Evolutionary conservation across 192 early-diverging fungal species (phyloP), one percentile per base, ranked within the genome.

Genomic region (Backusella mclennaniae): DNA sequence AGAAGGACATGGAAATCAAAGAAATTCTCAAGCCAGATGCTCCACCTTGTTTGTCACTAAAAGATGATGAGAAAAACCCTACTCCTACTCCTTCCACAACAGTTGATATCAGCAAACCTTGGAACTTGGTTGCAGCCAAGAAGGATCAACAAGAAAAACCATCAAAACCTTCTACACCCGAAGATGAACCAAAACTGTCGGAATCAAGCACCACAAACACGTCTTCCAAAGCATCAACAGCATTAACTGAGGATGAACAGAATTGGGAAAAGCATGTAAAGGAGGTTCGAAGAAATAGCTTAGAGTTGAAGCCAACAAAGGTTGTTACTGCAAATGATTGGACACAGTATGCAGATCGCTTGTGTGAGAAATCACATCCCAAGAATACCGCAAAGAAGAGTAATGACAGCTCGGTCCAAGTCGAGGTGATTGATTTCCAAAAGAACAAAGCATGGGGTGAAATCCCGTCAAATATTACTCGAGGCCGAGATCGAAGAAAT

Each of bases 361-460:
- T 67, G 42, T 41, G 52, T 15, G 49, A 29, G 14, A 26, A 8
- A 17, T 7, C 69, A 29, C 3, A 0, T 7, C 14, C 26, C 15
- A 72, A 49, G 17, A 12, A 15, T 33, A 44, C 5, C 33, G 3
- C 17, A 4, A 15, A 39, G 23, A 35, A 33, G 35, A 38, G 39
- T 5, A 0, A 21, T 12, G 36, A 42, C 7, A 71, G 33, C 0
- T 6, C 21, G 35, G 3, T 63, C 11, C 23, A 63, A 26, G 66
- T 75, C 0, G 74, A 75, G 3, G 39, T 67, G 12, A 38, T 42
- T 33, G 74, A 75, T 49, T 75, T 67, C 33, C 52, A 56, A n/a
- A 21, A 75, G 11, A 39, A 75, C 26, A 52, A 39, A 38, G 52
- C 21, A 4, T 73, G 72, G 72, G 72, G 72, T 35, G 29, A 29